Conservation (phyloP, 2,329 filamentous ascomycete species). For the Penicillium sp. region DNA sequence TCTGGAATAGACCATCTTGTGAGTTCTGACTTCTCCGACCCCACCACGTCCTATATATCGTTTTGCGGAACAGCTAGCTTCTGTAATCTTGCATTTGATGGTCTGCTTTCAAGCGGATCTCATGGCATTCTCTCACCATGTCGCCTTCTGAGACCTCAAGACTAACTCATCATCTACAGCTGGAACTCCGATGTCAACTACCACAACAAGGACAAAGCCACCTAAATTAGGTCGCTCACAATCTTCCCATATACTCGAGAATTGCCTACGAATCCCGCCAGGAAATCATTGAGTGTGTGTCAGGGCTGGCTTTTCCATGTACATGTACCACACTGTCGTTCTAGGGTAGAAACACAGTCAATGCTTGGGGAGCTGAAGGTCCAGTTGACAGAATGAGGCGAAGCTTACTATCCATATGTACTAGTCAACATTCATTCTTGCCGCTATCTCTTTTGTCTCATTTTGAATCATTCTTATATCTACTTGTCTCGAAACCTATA, state of each 20-base stretch:
- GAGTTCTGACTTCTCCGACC: constrained; percentile 38
- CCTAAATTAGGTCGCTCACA: constrained; percentile 26
- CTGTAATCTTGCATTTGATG: neutral
- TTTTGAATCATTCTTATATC: neutral
- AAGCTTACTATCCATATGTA: constrained; percentile 6
- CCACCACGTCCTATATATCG: neutral
- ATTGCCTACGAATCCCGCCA: neutral
- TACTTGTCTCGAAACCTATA: neutral
- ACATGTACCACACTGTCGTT: constrained; percentile 29
- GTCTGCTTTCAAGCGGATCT: neutral
- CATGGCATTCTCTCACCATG: neutral
- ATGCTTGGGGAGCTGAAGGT: constrained; percentile 7
- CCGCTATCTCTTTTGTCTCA: constrained; percentile 15
- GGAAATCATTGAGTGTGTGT: constrained; percentile 4
- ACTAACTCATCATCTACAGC: constrained; percentile 48
- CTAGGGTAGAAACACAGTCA: constrained; percentile 12
- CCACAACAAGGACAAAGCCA: constrained; percentile 82
- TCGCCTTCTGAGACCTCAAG: neutral
- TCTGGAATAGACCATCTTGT: constrained; percentile 60
- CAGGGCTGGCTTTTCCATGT: constrained; percentile 23
- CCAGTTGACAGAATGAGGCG: constrained; percentile 22
- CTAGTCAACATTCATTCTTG: constrained; percentile 12
- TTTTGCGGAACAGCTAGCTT: neutral
- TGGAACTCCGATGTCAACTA: constrained; percentile 97
- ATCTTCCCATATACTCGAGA: neutral